Conservation (phyloP, 805 yeast species). For the Gaillardinia entomophila region DNA sequence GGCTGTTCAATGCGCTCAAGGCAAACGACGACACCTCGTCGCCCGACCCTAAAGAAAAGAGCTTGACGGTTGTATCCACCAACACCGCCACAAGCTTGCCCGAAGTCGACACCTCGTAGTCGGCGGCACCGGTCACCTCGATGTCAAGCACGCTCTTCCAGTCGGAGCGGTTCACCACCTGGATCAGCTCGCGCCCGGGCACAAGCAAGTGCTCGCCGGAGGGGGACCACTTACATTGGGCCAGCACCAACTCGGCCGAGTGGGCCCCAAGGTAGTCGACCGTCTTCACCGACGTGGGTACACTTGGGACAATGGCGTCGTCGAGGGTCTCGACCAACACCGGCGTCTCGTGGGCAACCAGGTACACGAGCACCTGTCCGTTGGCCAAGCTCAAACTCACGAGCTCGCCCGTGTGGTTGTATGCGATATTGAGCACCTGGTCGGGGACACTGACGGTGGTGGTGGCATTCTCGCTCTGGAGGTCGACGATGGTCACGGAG, state of each 20-base stretch:
- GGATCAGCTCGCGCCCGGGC: slow-evolving; percentile 49
- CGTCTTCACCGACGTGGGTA: slow-evolving; percentile 23
- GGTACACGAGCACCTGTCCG: slow-evolving; percentile 53
- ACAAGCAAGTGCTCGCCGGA: slow-evolving; percentile 65
- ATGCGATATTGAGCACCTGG: slow-evolving; percentile 51
- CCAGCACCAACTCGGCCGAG: slow-evolving; percentile 39
- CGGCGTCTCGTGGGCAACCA: slow-evolving; percentile 52
- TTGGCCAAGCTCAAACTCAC: slow-evolving; percentile 53
- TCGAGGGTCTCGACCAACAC: slow-evolving; percentile 41
- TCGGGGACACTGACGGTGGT: slow-evolving; percentile 40
- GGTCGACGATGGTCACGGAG: slow-evolving; percentile 45
- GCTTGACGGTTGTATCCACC: slow-evolving; percentile 40
- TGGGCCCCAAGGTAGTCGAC: slow-evolving; percentile 39
- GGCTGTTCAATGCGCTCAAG: background rate
- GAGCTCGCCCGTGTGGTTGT: slow-evolving; percentile 51
- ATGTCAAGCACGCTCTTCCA: slow-evolving; percentile 17
- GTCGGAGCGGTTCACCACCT: slow-evolving; percentile 37
- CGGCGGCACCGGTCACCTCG: slow-evolving; percentile 16
- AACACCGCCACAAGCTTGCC: slow-evolving; percentile 57
- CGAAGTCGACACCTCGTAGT: slow-evolving; percentile 55
- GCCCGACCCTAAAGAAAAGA: slow-evolving; percentile 47
- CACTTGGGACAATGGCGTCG: slow-evolving; percentile 34
- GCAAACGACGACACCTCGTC: background rate
- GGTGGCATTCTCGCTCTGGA: slow-evolving; percentile 22
- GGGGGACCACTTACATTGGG: slow-evolving; percentile 65